These are phyloP conservation scores for Rutstroemia sp. DNA, from an alignment of 2,329 filamentous ascomycete genomes.

Conservation along the genomic window DNA sequence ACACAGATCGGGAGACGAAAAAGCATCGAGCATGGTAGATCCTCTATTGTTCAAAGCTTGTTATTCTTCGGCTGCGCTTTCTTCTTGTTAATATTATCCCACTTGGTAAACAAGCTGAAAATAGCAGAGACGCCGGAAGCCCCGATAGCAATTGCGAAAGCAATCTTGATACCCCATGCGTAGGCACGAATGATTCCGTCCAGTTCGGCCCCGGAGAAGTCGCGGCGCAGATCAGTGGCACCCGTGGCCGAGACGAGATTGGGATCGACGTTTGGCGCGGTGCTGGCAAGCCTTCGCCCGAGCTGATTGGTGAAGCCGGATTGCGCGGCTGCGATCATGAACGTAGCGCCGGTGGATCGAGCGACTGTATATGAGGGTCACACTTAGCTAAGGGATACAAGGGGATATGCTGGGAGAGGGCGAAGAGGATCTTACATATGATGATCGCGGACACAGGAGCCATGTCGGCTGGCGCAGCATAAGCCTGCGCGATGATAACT, in stretches of 20 bases:
- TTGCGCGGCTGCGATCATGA: constrained; percentile 20
- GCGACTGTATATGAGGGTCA: constrained; percentile 25
- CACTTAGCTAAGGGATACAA: not conserved
- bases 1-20: too few species aligned
- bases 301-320: constrained; percentile 31
- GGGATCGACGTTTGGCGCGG: constrained; percentile 33
- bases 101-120: not conserved
- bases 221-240: constrained; percentile 34
- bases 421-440: not conserved
- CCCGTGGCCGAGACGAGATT: constrained; percentile 30
- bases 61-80: not conserved
- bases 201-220: constrained; percentile 32
- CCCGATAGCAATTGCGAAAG: constrained; percentile 12
- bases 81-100: not conserved
- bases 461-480: constrained; percentile 13
- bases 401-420: not conserved
- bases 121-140: not conserved
- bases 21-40: too few species aligned
- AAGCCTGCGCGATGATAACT: constrained; percentile 39
- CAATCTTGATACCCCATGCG: constrained; percentile 14
- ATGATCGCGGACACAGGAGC: constrained; percentile 4
- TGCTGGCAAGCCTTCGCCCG: constrained; percentile 34
- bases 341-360: constrained; percentile 19
- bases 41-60: too few species aligned
- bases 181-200: constrained; percentile 15